Evolutionary conservation across 257 asterid species (phyloP).

Genomic region (Rubia yunnanensis): DNA sequence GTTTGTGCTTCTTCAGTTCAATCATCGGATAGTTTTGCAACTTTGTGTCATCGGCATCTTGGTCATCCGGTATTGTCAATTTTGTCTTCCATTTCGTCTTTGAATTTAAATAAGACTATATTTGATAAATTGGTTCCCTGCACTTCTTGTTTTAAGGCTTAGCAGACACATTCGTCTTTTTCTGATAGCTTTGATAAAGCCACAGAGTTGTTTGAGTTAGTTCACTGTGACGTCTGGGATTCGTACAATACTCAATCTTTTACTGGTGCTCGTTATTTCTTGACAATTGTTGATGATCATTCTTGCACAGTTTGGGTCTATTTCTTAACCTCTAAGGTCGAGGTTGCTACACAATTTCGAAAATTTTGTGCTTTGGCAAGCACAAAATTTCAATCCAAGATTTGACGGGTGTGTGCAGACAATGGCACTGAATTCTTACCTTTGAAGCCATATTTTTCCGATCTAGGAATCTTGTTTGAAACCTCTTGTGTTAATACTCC

Average conservation of each 20-base stretch:
- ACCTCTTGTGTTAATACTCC: constrained; percentile 4
- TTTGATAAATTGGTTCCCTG: too few relatives aligned
- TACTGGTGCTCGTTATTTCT: constrained; percentile 1
- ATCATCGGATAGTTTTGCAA: too few relatives aligned
- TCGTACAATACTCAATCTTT: not conserved
- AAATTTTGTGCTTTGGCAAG: not conserved
- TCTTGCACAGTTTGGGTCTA: not conserved
- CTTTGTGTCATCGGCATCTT: too few relatives aligned
- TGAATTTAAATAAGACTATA: too few relatives aligned
- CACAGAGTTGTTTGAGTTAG: not conserved
- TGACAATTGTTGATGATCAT: not conserved
- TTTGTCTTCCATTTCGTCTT: too few relatives aligned
- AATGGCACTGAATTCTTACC: not conserved
- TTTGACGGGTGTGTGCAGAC: not conserved
- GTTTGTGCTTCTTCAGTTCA: too few relatives aligned
- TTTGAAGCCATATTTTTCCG: not conserved
- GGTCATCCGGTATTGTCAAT: too few relatives aligned
- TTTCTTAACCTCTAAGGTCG: not conserved
- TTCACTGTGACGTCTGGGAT: constrained; percentile 8
- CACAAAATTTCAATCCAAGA: not conserved
- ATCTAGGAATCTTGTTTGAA: not conserved
- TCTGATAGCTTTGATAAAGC: not conserved
- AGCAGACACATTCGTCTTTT: not conserved
- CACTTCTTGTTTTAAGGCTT: too few relatives aligned
- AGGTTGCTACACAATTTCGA: not conserved